These are phyloP conservation scores for Fomitopsis pinicola DNA, from an alignment of 1,284 basidiomycete genomes.

Conservation along the genomic window DNA sequence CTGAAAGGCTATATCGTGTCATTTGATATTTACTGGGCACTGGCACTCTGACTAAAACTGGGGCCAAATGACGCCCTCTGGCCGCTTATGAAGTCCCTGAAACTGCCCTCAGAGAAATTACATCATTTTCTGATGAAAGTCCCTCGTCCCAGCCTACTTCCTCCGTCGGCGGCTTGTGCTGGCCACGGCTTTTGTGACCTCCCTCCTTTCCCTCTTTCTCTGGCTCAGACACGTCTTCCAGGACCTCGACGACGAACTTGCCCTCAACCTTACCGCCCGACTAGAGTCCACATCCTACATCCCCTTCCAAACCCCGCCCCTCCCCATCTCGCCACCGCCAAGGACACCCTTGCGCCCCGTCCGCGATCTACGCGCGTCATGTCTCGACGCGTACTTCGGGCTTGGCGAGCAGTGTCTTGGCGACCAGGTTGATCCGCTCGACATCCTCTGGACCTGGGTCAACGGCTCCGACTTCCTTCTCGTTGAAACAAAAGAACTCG, in stretches of 20 bases:
- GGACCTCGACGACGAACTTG: slow-evolving; percentile 9
- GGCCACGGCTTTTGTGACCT: slow-evolving; percentile 15
- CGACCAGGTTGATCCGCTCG: slow-evolving; percentile 14
- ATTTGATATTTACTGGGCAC: too few species aligned
- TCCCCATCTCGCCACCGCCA: not conserved
- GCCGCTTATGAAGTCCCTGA: too few species aligned
- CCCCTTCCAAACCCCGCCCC: not conserved
- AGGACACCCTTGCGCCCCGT: slow-evolving; percentile 14
- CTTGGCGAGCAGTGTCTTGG: slow-evolving; percentile 20
- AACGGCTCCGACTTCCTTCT: slow-evolving; percentile 26
- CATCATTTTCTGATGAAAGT: too few species aligned
- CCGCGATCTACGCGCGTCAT: slow-evolving; percentile 19
- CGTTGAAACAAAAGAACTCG: slow-evolving; percentile 13
- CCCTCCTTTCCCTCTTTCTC: slow-evolving; percentile 17
- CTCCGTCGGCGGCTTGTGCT: slow-evolving; percentile 18
- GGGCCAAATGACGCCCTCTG: too few species aligned
- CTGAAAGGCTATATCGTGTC: too few species aligned
- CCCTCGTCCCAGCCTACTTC: not conserved
- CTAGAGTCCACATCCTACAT: slow-evolving; percentile 9
- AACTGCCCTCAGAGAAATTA: too few species aligned
- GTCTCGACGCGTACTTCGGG: slow-evolving; percentile 22
- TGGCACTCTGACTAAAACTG: too few species aligned
- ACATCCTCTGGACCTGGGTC: slow-evolving; percentile 29
- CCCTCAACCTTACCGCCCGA: not conserved
- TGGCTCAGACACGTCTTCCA: slow-evolving; percentile 12